phyloP scores from a whole-genome alignment of 352 stramenopile genomes.

The Phytophthora tubulina region DNA sequence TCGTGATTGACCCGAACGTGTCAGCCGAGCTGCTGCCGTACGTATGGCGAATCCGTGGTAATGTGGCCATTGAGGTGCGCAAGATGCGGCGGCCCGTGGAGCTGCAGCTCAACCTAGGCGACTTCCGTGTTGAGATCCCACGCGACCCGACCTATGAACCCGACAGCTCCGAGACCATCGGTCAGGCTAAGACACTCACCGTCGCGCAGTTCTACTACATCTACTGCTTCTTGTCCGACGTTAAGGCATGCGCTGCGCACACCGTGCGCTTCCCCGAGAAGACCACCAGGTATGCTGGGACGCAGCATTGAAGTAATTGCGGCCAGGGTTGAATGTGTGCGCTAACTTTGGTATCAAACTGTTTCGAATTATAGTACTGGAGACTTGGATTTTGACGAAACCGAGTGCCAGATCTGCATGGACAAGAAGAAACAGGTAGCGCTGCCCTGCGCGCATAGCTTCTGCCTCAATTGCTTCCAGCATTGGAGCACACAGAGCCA shows the following conservation, averaged over 20 bases:
- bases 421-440: slow-evolving; percentile 86
- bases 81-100: slow-evolving; percentile 72
- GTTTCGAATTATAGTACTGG: slow-evolving; percentile 30
- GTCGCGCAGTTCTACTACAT: slow-evolving; percentile 87
- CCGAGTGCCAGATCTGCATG: slow-evolving; percentile 88
- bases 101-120: slow-evolving; percentile 36
- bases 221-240: slow-evolving; percentile 82
- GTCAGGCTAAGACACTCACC: slow-evolving; percentile 69
- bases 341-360: slow-evolving; percentile 25
- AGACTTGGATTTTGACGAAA: slow-evolving; percentile 74
- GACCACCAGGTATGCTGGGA: slow-evolving; percentile 36
- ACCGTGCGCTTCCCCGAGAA: slow-evolving; percentile 66
- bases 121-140: slow-evolving; percentile 37
- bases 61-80: slow-evolving; percentile 76
- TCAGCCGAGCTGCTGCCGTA: slow-evolving; percentile 75
- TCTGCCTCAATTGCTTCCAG: slow-evolving; percentile 82
- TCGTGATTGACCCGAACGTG: slow-evolving; percentile 73
- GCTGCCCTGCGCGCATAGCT: slow-evolving; percentile 79
- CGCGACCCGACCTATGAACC: slow-evolving; percentile 32
- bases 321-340: slow-evolving; percentile 20
- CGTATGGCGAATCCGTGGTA: slow-evolving; percentile 74
- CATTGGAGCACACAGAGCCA: slow-evolving; percentile 85
- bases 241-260: slow-evolving; percentile 71
- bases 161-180: slow-evolving; percentile 57
- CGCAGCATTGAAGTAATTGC: slow-evolving; percentile 13